A percentile compares a stretch with the other conserved stretches of the same genome.
phyloP scores from a whole-genome alignment of 1,139 yeast species.

The Taiozyma onychis region DNA sequence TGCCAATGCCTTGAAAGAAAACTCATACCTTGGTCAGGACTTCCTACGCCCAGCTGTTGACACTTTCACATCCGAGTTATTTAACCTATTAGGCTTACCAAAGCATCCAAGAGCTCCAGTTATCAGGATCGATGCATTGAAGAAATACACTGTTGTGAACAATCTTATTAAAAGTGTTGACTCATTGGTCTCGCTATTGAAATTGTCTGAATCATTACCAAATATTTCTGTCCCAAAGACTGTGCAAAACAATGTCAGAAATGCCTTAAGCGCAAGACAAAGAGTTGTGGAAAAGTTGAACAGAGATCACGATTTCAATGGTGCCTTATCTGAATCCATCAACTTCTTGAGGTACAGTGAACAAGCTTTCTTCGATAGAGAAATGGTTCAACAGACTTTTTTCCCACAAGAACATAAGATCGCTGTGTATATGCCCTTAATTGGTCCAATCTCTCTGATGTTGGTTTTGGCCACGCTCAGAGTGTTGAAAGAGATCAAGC shows the following conservation, averaged over 20 bases:
- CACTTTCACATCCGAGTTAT: conserved; percentile 67
- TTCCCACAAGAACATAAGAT: conserved; percentile 94
- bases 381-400: conserved; percentile 91
- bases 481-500: conserved; percentile 31
- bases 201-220: conserved; percentile 60
- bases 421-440: conserved; percentile 84
- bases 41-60: conserved; percentile 59
- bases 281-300: conserved; percentile 26
- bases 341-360: conserved; percentile 54
- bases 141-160: conserved; percentile 50
- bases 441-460: conserved; percentile 83
- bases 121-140: conserved; percentile 60
- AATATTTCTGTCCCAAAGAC: conserved; percentile 74
- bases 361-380: conserved; percentile 83
- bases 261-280: conserved; percentile 28
- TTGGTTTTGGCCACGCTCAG: conserved; percentile 50
- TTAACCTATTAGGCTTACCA: conserved; percentile 69
- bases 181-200: conserved; percentile 63
- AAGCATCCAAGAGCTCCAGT: conserved; percentile 47
- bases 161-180: conserved; percentile 49
- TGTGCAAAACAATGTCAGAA: conserved; percentile 28
- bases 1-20: conserved; percentile 30
- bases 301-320: conserved; percentile 30
- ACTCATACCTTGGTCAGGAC: conserved; percentile 31
- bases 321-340: conserved; percentile 50